A percentile compares a stretch with the other conserved stretches of the same genome.
Conservation (phyloP, 345 rosid species). For the Eucalyptus guilfoylei region DNA sequence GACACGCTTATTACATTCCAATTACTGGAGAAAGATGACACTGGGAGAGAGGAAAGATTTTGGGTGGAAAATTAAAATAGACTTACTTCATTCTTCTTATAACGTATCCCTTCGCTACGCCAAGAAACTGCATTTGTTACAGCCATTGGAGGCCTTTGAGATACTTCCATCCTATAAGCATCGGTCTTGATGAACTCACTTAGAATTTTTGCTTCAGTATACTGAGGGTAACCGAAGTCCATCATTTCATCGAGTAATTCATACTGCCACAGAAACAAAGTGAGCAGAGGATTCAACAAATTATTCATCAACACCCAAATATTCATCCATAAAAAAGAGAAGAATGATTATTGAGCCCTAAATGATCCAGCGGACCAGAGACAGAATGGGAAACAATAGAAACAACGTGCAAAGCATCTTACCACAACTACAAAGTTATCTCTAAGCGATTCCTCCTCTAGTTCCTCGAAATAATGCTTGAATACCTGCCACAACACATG, state of each 20-base stretch:
- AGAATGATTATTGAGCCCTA: not conserved
- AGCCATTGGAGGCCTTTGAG: slow-evolving; percentile 99
- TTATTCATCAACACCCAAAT: not conserved
- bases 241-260: slow-evolving; percentile 99
- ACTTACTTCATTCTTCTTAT: slow-evolving; percentile 88
- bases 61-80: not conserved
- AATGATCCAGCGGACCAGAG: not conserved
- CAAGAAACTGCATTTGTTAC: slow-evolving; percentile 97
- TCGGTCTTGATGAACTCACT: slow-evolving; percentile 97
- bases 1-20: not conserved
- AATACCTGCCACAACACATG: slow-evolving; percentile 38
- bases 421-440: slow-evolving; percentile 99
- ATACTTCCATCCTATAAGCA: slow-evolving; percentile 94
- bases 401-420: slow-evolving; percentile 1
- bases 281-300: not conserved
- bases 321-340: not conserved
- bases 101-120: slow-evolving; percentile 90
- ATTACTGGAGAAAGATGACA: not conserved
- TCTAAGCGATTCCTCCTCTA: slow-evolving; percentile 94
- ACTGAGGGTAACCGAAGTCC: slow-evolving; percentile 98
- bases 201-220: slow-evolving; percentile 82
- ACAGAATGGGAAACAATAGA: not conserved
- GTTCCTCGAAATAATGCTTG: slow-evolving; percentile 95
- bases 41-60: not conserved
- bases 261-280: slow-evolving; percentile 42